A percentile compares a stretch with the other conserved stretches of the same genome.
Evolutionary conservation across 1,139 yeast genomes (phyloP).

Genomic region (Debaryomycetaceae sp.): DNA sequence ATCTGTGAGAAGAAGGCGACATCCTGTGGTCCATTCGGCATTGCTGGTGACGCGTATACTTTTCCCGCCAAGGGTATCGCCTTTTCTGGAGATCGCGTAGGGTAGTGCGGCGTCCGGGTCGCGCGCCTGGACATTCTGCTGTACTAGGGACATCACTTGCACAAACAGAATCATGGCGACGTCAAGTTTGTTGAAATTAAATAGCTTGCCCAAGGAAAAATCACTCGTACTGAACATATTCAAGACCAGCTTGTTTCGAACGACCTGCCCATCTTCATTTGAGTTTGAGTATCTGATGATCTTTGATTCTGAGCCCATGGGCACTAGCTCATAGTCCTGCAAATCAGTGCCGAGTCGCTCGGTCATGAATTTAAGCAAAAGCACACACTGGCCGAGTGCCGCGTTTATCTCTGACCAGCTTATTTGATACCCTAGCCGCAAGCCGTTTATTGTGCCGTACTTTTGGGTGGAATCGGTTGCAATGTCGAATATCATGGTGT

Average conservation of each 20-base stretch:
- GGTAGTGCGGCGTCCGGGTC: conserved; percentile 65
- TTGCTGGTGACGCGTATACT: conserved; percentile 65
- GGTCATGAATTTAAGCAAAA: conserved; percentile 56
- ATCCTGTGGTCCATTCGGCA: conserved; percentile 85
- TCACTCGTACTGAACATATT: conserved; percentile 57
- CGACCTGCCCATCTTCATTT: conserved; percentile 1
- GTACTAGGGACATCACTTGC: conserved; percentile 51
- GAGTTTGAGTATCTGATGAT: conserved; percentile 38
- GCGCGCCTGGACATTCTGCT: conserved; percentile 30
- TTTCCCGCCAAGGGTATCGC: conserved; percentile 67
- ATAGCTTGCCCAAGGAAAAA: conserved; percentile 55
- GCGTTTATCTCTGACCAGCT: conserved; percentile 93
- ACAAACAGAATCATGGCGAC: conserved; percentile 68
- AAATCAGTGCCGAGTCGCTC: conserved; percentile 46
- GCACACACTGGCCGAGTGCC: conserved; percentile 77
- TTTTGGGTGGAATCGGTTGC: conserved; percentile 58
- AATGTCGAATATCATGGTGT: conserved; percentile 70
- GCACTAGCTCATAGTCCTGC: conserved; percentile 54
- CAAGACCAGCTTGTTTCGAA: conserved; percentile 16
- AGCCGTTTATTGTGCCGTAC: conserved; percentile 81
- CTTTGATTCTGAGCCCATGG: conserved; percentile 77
- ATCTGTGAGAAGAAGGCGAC: conserved; percentile 70
- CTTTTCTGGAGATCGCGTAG: conserved; percentile 36
- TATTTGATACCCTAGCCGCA: conserved; percentile 62
- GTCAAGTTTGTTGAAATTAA: conserved; percentile 63